Evolutionary conservation across 2,329 filamentous ascomycete species (phyloP).

Genomic region (Gnomoniopsis smithogilvyi): DNA sequence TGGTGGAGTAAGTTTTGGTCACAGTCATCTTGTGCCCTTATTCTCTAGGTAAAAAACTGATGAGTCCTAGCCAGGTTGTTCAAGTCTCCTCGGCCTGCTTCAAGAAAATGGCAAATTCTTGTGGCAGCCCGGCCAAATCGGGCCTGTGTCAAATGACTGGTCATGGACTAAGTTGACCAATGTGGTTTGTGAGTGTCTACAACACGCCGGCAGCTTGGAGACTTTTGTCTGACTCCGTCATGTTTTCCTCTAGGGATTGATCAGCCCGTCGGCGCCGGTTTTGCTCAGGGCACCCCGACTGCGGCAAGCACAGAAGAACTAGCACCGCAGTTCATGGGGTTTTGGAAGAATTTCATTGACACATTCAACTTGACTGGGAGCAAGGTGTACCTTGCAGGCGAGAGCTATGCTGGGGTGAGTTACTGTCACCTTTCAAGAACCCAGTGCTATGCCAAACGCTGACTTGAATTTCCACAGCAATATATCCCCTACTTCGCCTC

Average conservation of each 20-base stretch:
- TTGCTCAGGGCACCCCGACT: slow-evolving; percentile 59
- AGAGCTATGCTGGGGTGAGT: slow-evolving; percentile 14
- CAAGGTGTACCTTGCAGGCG: slow-evolving; percentile 66
- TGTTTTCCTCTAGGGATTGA: slow-evolving; percentile 47
- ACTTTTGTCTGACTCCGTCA: neutral
- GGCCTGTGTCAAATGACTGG: slow-evolving; percentile 61
- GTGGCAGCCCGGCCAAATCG: slow-evolving; percentile 64
- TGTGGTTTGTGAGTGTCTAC: slow-evolving; percentile 48
- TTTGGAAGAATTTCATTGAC: slow-evolving; percentile 71
- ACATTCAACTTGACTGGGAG: slow-evolving; percentile 60
- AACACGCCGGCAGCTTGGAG: neutral
- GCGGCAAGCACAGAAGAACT: slow-evolving; percentile 63
- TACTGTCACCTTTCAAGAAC: neutral
- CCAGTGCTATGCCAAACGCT: neutral
- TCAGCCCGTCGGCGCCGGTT: slow-evolving; percentile 63
- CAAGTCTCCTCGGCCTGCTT: slow-evolving; percentile 62
- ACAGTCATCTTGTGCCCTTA: neutral
- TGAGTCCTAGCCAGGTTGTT: slow-evolving; percentile 43
- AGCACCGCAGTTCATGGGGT: slow-evolving; percentile 66
- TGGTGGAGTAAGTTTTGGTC: slow-evolving; percentile 33
- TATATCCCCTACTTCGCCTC: slow-evolving; percentile 68
- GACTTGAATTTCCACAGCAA: neutral
- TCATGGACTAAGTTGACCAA: slow-evolving; percentile 72
- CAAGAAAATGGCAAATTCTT: slow-evolving; percentile 71
- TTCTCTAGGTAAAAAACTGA: neutral